Evolutionary conservation across 495 filamentous ascomycete genomes (phyloP), one percentile per base, ranked within the genome.

Genomic region (Hypoxylon intermedium): DNA sequence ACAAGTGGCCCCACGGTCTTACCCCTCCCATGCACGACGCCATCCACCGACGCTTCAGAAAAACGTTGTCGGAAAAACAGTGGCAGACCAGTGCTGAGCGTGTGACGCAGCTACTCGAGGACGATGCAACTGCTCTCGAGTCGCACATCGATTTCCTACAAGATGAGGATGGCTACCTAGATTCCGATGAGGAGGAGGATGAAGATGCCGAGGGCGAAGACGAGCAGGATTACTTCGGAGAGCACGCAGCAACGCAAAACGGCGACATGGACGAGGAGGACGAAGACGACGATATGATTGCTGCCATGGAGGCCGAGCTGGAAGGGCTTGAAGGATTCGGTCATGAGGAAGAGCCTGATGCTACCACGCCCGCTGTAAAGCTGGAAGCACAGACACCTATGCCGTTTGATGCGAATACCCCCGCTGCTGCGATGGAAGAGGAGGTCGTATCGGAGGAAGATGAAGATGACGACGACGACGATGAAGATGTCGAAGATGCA

Each of bases 21-120:
- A 94, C 94, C 2, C 90, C 94, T 6, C 94, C 94, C 0, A 89
- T 99, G 84, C 86, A 90, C 50, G 90, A 87, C 73, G 92, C 89
- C 6, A 79, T 91, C 12, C 92, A 90, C 67, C 86, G 91, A 9
- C 83, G 95, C 4, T 99, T 99, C 70, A 78, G 93, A 40, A 90
- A 90, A 61, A 84, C 92, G 0, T 78, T 95, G 24, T 91, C 85
- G 60, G 89, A 91, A 41, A 85, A 88, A 6, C 88, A 93, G 16
- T 96, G 97, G 51, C 90, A 97, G 75, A 88, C 89, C 37, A 91
- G 94, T 0, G 92, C 98, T 64, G 84, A 83, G 13, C 86, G 88
- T 28, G 92, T 97, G 0, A 84, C 93, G 42, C 82, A 88, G 28
- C 72, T 98, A 24, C 79, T 97, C 15, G 77, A 81, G 1, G 82